Evolutionary conservation across 2,329 filamentous ascomycete genomes (phyloP).

Genomic region (Colletotrichum scovillei): DNA sequence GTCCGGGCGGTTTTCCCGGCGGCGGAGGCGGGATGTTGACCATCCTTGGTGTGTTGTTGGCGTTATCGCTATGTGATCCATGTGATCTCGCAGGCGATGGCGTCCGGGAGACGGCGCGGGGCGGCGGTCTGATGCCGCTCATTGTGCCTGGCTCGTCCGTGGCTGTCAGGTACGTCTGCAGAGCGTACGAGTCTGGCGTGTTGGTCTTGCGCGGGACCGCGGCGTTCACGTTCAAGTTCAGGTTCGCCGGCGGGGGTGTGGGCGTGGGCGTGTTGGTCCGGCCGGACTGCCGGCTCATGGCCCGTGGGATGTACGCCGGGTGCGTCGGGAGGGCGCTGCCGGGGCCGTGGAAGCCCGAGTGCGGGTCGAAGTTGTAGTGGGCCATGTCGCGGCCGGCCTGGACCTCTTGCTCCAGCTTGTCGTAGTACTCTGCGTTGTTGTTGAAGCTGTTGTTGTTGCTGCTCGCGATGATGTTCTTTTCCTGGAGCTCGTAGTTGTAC

Average conservation of each 20-base stretch:
- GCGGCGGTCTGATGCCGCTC: not conserved
- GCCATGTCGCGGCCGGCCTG: constrained; percentile 26
- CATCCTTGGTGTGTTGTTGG: constrained; percentile 1
- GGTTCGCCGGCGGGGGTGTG: constrained; percentile 9
- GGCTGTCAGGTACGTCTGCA: constrained; percentile 46
- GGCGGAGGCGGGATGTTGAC: constrained; percentile 38
- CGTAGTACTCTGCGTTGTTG: constrained; percentile 54
- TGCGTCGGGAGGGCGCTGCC: constrained; percentile 56
- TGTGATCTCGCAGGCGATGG: not conserved
- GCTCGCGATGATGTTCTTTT: constrained; percentile 34
- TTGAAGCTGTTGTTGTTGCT: constrained; percentile 39
- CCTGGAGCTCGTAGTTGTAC: constrained; percentile 37
- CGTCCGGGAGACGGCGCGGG: constrained; percentile 23
- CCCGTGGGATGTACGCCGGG: constrained; percentile 58
- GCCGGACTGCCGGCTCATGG: constrained; percentile 43
- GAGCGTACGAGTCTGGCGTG: constrained; percentile 47
- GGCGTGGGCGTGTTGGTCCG: constrained; percentile 39
- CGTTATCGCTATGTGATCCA: too few relatives aligned
- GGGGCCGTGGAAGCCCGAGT: constrained; percentile 37
- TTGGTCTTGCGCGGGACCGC: constrained; percentile 35
- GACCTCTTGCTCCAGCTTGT: constrained; percentile 47
- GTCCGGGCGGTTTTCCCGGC: constrained; percentile 38
- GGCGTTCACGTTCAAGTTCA: too few relatives aligned
- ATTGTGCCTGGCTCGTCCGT: too few relatives aligned
- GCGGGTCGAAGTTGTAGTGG: constrained; percentile 45